Base-by-base conservation (phyloP, 768 basidiomycete genomes). In the Phaeolepiota aurea region DNA sequence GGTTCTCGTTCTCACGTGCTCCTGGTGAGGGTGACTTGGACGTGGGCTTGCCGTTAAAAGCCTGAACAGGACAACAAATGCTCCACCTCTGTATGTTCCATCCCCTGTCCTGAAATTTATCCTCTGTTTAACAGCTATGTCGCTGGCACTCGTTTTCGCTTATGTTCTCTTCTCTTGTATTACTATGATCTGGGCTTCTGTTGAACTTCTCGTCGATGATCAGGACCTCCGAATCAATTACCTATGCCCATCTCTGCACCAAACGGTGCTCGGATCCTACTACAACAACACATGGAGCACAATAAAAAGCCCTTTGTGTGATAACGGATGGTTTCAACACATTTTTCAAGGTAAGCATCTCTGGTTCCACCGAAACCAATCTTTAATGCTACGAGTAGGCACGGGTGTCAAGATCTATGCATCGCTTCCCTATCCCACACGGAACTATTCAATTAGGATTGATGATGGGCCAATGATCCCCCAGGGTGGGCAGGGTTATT, bases 211-310 rank as follows among this genome's bases (percentile, higher is more conserved):
- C 43, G 52, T 69, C 40, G 65, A 68, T 50, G 68, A 68, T 48
- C 65, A 63, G 41, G 60, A 62, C 48, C 32, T 47, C 1, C 50
- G 53, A 21, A 44, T 68, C 46, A 46, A 57, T 19, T 69, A 66
- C 44, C 54, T 66, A 10, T 69, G 68, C 43, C 55, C 59, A 9
- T 54, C 62, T 2, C 47, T 52, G 10, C 55, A 63, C 28, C 55
- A 66, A 32, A 44, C 40, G 5, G 59, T 66, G 7, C 44, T 54
- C 20, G 61, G 63, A 15, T 51, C 62, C 13, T 68, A 63, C 47
- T 62, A 57, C 44, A 63, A 61, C 44, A 58, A 61, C 44, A 65
- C 65, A 3, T 67, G 68, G 66, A 61, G 65, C 5, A 55, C 59
- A 10, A 56, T 62, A 23, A 47, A 54, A 15, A 52, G 51, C 37